Evolutionary conservation across 2,329 filamentous ascomycete genomes (phyloP).

Genomic region (Annulohypoxylon truncatum): DNA sequence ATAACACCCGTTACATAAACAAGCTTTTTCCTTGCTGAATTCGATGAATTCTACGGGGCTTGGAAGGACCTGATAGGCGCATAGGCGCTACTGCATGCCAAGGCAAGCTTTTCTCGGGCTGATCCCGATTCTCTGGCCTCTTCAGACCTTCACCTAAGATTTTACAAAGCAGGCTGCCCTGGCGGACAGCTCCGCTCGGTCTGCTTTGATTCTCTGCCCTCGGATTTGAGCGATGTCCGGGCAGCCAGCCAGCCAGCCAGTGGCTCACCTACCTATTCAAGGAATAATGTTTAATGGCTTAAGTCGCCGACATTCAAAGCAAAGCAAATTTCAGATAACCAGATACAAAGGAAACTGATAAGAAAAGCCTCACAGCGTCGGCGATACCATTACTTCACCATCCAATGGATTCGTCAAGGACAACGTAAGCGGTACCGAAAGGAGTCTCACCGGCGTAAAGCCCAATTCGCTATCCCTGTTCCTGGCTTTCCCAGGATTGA

Average conservation of each 20-base stretch:
- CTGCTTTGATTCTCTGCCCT: constrained; percentile 15
- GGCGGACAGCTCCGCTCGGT: constrained; percentile 36
- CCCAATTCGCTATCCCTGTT: constrained; percentile 5
- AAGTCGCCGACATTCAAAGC: constrained; percentile 14
- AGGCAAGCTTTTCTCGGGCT: background rate
- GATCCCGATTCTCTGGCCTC: constrained; percentile 3
- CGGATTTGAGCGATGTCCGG: constrained; percentile 35
- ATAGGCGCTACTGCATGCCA: constrained; percentile 2
- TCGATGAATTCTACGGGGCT: background rate
- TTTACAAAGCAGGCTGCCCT: background rate
- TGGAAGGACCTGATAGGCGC: background rate
- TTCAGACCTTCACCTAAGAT: background rate
- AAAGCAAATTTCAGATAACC: background rate
- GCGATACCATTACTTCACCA: constrained; percentile 1
- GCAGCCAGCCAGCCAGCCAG: background rate
- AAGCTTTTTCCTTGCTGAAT: constrained; percentile 17
- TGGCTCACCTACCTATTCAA: constrained; percentile 19
- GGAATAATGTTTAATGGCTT: constrained; percentile 11
- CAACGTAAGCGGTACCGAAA: constrained; percentile 12
- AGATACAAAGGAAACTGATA: constrained; percentile 1
- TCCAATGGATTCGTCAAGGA: constrained; percentile 3
- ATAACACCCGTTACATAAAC: constrained; percentile 1
- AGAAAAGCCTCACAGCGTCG: constrained; percentile 1
- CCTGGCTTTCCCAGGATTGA: constrained; percentile 10
- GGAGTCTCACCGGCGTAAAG: constrained; percentile 13